A percentile compares a stretch with the other conserved stretches of the same genome.
phyloP scores from a whole-genome alignment of 805 yeast genomes.

The Brettanomyces nanus region DNA sequence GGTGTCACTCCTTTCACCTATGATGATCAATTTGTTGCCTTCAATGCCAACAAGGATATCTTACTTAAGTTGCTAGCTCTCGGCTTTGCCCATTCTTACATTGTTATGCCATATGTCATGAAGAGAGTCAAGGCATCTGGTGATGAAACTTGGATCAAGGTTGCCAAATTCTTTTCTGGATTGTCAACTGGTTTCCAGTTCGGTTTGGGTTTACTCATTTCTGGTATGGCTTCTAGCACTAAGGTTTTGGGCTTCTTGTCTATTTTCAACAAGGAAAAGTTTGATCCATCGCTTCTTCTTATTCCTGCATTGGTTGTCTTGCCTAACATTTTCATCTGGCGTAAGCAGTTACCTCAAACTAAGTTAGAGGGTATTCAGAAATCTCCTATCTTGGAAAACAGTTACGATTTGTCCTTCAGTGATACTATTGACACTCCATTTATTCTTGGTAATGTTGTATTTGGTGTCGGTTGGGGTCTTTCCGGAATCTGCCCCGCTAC shows the following conservation, averaged over 20 bases:
- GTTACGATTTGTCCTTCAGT: conserved; percentile 20
- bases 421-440: conserved; percentile 23
- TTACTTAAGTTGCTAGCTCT: conserved; percentile 8
- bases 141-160: neutral
- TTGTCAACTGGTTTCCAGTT: conserved; percentile 26
- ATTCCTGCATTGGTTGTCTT: conserved; percentile 35
- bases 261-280: conserved; percentile 25
- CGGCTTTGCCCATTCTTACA: conserved; percentile 15
- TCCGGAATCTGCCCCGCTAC: conserved; percentile 50
- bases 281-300: conserved; percentile 40
- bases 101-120: conserved; percentile 21
- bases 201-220: conserved; percentile 37
- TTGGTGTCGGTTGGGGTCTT: conserved; percentile 48
- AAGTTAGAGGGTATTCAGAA: conserved; percentile 2
- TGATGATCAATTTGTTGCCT: conserved; percentile 13
- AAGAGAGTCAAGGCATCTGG: conserved; percentile 3
- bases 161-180: conserved; percentile 13
- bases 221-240: conserved; percentile 38
- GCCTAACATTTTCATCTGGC: conserved; percentile 37
- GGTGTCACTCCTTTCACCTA: conserved; percentile 11
- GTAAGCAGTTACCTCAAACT: conserved; percentile 12
- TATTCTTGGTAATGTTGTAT: conserved; percentile 34
- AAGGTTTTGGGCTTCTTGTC: conserved; percentile 41
- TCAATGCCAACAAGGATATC: conserved; percentile 9
- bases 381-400: conserved; percentile 14